These are phyloP conservation scores for Hanseniaspora sp. DNA, from an alignment of 1,139 yeast species.

Conservation along the genomic window DNA sequence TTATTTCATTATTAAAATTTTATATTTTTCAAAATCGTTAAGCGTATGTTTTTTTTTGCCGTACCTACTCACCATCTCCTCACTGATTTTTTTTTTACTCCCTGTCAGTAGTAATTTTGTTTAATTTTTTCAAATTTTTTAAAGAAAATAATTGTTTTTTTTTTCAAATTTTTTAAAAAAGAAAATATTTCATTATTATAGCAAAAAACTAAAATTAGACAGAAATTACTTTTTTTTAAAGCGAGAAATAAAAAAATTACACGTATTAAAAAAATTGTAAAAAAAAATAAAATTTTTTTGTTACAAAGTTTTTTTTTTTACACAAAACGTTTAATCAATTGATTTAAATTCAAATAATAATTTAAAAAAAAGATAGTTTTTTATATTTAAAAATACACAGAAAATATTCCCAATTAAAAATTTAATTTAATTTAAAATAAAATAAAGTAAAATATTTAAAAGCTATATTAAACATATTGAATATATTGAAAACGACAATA, in stretches of 20 bases:
- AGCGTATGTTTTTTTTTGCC: too few relatives aligned
- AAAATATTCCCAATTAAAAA: not conserved
- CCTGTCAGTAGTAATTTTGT: not conserved
- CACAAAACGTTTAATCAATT: slow-evolving; percentile 7
- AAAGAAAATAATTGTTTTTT: too few relatives aligned
- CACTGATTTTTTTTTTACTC: too few relatives aligned
- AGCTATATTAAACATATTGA: not conserved
- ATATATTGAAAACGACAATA: too few relatives aligned
- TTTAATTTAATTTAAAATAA: too few relatives aligned
- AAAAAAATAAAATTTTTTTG: not conserved
- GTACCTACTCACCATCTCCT: too few relatives aligned
- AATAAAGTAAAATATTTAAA: not conserved
- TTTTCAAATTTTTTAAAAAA: not conserved
- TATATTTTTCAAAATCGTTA: not conserved
- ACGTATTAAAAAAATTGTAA: not conserved
- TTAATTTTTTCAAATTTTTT: too few relatives aligned
- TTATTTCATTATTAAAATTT: not conserved
- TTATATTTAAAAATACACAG: not conserved
- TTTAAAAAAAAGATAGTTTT: too few relatives aligned
- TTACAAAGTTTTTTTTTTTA: not conserved
- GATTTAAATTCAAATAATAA: not conserved
- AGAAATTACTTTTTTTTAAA: not conserved
- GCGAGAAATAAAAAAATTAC: not conserved
- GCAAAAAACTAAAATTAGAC: not conserved
- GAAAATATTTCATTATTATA: not conserved